Base-by-base conservation (phyloP, 176 grass and related monocot species). In the Eragrostis curvula region DNA sequence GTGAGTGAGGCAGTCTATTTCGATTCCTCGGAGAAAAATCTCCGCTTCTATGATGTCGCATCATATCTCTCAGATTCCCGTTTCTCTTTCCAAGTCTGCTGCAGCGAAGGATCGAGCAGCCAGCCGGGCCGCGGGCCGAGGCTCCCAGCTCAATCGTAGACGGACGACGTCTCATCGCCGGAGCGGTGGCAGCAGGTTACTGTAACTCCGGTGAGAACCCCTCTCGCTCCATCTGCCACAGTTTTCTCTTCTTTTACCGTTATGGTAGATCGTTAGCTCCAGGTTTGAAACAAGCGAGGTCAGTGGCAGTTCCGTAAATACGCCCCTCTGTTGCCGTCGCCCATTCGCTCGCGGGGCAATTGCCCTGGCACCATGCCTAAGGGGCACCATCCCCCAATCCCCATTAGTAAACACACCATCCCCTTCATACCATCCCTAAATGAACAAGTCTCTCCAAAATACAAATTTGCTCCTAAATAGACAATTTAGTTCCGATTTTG, bases 221-320 rank as follows among this genome's bases (percentile, higher is more conserved):
- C 5, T 5, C 1, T 48, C 6, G 13, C 2, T 15, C 15, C n/a
- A n/a, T n/a, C n/a, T n/a, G n/a, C n/a, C n/a, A 36, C 15, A 2
- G 25, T 23, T 3, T 28, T 25, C 12, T 16, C 0, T 14, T 11
- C 6, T 20, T n/a, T 3, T 40, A 23, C 59, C 7, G 3, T 24
- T 18, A 17, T 67, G 1, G 12, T 32, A 36, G 52, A 63, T 73
- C 21, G 60, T 67, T 10, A 70, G 30, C 44, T 21, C 32, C n/a
- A n/a, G n/a, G n/a, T n/a, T n/a, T n/a, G n/a, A n/a, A n/a, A n/a
- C 7, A 18, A 56, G 52, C 18, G 52, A 56, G 52, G 8, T 17
- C 43, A 75, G 76, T 80, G 87, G 62, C 82, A 63, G 12, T 64
- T 46, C 15, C 55, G 77, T 65, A 69, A 55, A 46, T 76, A 74